Evolutionary conservation across 345 rosid genomes (phyloP).

Genomic region (Lepidium africanum): DNA sequence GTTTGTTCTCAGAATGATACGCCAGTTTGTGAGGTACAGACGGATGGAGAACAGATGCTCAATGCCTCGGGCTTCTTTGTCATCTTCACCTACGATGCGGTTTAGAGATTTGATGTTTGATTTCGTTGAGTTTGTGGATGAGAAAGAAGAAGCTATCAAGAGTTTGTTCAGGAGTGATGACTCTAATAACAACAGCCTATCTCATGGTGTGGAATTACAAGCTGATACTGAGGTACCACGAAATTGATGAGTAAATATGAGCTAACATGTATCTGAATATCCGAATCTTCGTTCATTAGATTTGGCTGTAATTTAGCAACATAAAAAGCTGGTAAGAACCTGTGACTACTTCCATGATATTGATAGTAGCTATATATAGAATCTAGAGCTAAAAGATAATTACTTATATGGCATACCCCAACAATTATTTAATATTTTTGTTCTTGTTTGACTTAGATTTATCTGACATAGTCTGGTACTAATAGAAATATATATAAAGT

Average conservation of each 20-base stretch:
- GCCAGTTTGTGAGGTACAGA: constrained; percentile 50
- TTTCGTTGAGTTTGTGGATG: constrained; percentile 66
- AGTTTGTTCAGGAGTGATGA: constrained; percentile 41
- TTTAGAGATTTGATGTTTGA: constrained; percentile 35
- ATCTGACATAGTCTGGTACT: neutral
- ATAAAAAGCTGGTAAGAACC: neutral
- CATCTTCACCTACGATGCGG: constrained; percentile 12
- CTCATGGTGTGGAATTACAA: constrained; percentile 15
- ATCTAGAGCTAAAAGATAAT: neutral
- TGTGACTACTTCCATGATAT: neutral
- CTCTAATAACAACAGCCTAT: constrained; percentile 23
- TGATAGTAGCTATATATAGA: neutral
- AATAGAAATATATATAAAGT: neutral
- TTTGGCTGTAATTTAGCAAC: neutral
- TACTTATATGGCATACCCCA: neutral
- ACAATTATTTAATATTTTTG: neutral
- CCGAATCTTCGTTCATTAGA: constrained; percentile 11
- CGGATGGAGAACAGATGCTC: constrained; percentile 27
- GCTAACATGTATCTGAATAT: neutral
- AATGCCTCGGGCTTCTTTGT: constrained; percentile 22
- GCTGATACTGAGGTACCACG: constrained; percentile 20
- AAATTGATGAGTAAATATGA: constrained; percentile 8
- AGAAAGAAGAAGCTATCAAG: constrained; percentile 83
- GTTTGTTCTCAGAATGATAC: constrained; percentile 41
- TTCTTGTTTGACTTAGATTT: neutral